Base-by-base conservation (phyloP, 1,284 basidiomycete species). In the Coriolopsis trogii region DNA sequence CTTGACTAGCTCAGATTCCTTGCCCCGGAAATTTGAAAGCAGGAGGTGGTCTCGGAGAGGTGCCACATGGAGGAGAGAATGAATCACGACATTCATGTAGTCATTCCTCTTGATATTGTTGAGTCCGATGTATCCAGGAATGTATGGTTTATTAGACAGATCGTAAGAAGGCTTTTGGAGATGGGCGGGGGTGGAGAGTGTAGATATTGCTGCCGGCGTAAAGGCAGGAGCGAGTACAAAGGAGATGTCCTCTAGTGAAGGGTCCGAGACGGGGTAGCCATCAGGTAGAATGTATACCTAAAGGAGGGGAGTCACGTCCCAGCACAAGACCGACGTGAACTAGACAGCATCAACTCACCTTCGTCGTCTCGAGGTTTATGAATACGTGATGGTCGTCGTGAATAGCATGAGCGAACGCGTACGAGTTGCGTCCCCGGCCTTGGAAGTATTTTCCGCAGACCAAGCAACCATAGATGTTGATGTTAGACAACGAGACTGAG, bases 391-490 rank as follows among this genome's bases (percentile, higher is more conserved):
- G 96, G 70, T 96, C 95, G 55, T 98, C 94, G 63, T 97, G 92
- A 60, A 99, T 97, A 31, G 94, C 92, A 73, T 99, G 97, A 10
- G 94, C 85, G 72, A 97, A 99, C 23, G 97, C 97, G 69, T 94
- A 95, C 45, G 93, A 95, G 38, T 82, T 91, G 57, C 88, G 86
- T 16, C 97, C 95, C 61, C 97, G 81, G 4, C 97, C 97, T 78
- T 99, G 97, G 66, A 98, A 99, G 73, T 98, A 99, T 72, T 97
- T 98, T 48, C 97, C 97, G 69, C 95, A 98, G 10, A 99, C 95
- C 41, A 99, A 84, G 67, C 97, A 99, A 20, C 93, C 94, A 66
- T 99, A 99, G 57, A 93, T 91, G 70, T 99, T 97, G 79, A 98
- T 95, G 71, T 98, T 97, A 25, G 92, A 93, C 41, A 94, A 78